These are phyloP conservation scores for Amniculicola lignicola DNA, from an alignment of 495 filamentous ascomycete species.

Conservation along the genomic window DNA sequence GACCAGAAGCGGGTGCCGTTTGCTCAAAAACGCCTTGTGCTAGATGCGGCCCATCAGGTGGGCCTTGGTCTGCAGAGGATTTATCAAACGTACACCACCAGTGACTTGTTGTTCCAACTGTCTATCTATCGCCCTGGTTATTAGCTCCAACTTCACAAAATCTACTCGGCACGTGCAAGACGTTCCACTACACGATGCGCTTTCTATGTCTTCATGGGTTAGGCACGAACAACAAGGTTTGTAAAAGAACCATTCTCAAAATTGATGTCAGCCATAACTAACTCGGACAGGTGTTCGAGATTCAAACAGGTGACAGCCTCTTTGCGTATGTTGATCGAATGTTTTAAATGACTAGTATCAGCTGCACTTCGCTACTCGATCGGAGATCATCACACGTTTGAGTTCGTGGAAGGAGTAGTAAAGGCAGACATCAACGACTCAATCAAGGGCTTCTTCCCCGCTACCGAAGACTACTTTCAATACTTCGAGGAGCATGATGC, in stretches of 20 bases:
- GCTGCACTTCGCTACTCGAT: slow-evolving; percentile 38
- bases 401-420: slow-evolving; percentile 39
- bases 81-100: too few relatives aligned
- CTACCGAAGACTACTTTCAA: slow-evolving; percentile 22
- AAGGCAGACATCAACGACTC: neutral
- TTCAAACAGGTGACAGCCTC: neutral
- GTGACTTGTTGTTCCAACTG: too few relatives aligned
- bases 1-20: too few relatives aligned
- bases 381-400: slow-evolving; percentile 38
- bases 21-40: too few relatives aligned
- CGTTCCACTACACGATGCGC: slow-evolving; percentile 16
- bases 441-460: slow-evolving; percentile 11
- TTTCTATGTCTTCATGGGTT: slow-evolving; percentile 22
- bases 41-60: too few relatives aligned
- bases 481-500: slow-evolving; percentile 31
- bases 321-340: too few relatives aligned
- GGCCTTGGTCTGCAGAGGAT: too few relatives aligned
- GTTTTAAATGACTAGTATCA: neutral
- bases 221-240: slow-evolving; percentile 13
- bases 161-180: too few relatives aligned
- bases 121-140: too few relatives aligned
- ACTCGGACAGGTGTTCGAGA: neutral
- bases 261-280: too few relatives aligned
- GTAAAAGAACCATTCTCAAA: too few relatives aligned
- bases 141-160: too few relatives aligned